Percentiles rank a stretch among this genome's conserved stretches.
These are phyloP conservation scores for Beverwykella pulmonaria DNA, from an alignment of 495 filamentous ascomycete species.

Conservation along the genomic window DNA sequence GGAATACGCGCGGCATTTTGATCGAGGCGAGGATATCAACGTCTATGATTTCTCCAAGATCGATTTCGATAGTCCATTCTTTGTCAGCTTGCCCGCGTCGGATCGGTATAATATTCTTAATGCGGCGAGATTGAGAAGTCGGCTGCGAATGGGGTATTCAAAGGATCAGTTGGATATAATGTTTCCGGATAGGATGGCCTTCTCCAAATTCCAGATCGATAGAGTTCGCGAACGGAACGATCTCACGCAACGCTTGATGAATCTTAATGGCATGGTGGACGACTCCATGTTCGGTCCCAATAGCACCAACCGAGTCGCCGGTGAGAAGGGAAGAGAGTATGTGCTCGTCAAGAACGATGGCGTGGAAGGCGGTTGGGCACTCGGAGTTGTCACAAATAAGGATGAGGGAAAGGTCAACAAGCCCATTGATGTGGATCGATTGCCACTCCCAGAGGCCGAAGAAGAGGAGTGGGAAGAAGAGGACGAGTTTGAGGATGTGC, in stretches of 20 bases:
- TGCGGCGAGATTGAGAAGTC: conserved; percentile 80
- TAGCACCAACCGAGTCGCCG: conserved; percentile 71
- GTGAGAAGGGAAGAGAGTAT: conserved; percentile 90
- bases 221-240: conserved; percentile 88
- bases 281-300: conserved; percentile 66
- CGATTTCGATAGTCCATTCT: conserved; percentile 93
- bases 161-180: conserved; percentile 94
- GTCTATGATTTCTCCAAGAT: conserved; percentile 99
- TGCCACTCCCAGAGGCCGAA: conserved; percentile 58
- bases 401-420: conserved; percentile 71
- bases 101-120: conserved; percentile 98
- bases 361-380: conserved; percentile 94
- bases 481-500: conserved; percentile 89
- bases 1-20: conserved; percentile 88
- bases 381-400: conserved; percentile 87
- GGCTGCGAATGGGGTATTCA: conserved; percentile 90
- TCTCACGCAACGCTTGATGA: conserved; percentile 94
- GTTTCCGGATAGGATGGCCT: conserved; percentile 98
- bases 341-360: conserved; percentile 93
- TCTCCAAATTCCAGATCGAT: conserved; percentile 94
- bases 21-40: conserved; percentile 92
- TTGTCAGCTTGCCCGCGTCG: conserved; percentile 80
- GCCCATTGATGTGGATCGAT: conserved; percentile 85
- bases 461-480: conserved; percentile 64
- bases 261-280: conserved; percentile 83